Base-by-base conservation (phyloP, 2,329 filamentous ascomycete species). In the Monosporascus sp. region DNA sequence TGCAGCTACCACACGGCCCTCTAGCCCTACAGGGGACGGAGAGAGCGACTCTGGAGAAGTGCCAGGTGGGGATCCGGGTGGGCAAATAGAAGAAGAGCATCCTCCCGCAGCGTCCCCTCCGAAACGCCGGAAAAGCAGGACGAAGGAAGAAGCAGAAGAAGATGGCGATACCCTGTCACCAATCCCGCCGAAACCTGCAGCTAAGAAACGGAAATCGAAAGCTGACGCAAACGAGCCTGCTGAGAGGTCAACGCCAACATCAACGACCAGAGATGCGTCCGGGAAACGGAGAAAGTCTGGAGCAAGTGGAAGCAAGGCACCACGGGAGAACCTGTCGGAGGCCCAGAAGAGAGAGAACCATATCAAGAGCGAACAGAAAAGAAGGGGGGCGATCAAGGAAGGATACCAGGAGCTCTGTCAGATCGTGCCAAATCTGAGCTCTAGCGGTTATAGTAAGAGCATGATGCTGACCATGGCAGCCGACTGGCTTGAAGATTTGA, bases 331-430 rank as follows among this genome's bases (percentile, higher is more conserved):
- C 61, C 90, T 96, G 59, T 79, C 86, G 50, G 94, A 90, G 50
- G 91, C 95, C 67, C 89, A 96, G 72, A 95, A 94, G 70, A 81
- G 91, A 37, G 80, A 91, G 48, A 90, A 89, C 26, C 75, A 91
- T 47, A 93, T 93, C 63, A 65, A 62, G 46, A 68, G 66, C 48
- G 67, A 69, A 45, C 79, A 85, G 61, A 86, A 85, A 66, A 78
- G 84, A 46, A 74, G 84, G 51, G 82, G 85, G 52, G 73, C 84
- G 45, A 89, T 89, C 62, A 88, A 91, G 65, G 81, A 88, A 59
- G 89, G 89, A 0, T 96, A 93, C 62, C 87, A 91, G 44, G 88
- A 93, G 54, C 73, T 96, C n/a, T 83, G 82, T 58, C 78, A 84
- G 28, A 76, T 95, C 22, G 88, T 96, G 0, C 91, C 91, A 0